A percentile compares a stretch with the other conserved stretches of the same genome.
phyloP scores from a whole-genome alignment of 345 rosid species.

The Murraya koenigii region DNA sequence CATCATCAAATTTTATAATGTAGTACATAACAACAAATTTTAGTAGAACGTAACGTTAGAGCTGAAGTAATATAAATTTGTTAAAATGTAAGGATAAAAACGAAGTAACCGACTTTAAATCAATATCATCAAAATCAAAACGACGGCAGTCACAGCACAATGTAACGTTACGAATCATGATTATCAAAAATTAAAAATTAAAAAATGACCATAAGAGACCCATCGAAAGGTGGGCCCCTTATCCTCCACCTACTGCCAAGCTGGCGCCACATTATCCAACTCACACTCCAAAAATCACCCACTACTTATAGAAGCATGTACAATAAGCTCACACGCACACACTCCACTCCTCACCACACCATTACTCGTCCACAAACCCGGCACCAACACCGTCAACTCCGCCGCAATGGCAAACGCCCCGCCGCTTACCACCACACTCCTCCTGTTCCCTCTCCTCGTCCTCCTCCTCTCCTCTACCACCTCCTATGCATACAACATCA shows the following conservation, averaged over 20 bases:
- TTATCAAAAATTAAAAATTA: background rate
- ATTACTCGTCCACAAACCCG: background rate
- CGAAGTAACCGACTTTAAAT: background rate
- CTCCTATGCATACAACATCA: conserved; percentile 73
- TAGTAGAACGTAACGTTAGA: too few species aligned
- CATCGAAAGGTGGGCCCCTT: conserved; percentile 25
- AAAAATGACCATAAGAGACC: conserved; percentile 11
- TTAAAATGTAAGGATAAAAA: background rate
- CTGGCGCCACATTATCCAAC: conserved; percentile 36
- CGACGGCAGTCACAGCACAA: background rate
- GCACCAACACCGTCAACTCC: conserved; percentile 1
- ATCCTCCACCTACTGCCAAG: conserved; percentile 22
- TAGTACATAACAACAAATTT: too few species aligned
- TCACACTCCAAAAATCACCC: background rate
- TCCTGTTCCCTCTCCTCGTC: conserved; percentile 25
- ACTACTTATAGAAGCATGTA: conserved; percentile 6
- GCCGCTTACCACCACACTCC: conserved; percentile 21
- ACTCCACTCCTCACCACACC: background rate
- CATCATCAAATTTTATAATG: too few species aligned
- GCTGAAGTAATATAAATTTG: too few species aligned
- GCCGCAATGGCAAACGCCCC: conserved; percentile 24
- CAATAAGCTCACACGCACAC: conserved; percentile 1
- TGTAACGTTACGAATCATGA: background rate
- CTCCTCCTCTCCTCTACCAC: conserved; percentile 25
- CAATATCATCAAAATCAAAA: background rate